Conservation (phyloP, 768 basidiomycete species). For the Leucosporidium creatinivorum region DNA sequence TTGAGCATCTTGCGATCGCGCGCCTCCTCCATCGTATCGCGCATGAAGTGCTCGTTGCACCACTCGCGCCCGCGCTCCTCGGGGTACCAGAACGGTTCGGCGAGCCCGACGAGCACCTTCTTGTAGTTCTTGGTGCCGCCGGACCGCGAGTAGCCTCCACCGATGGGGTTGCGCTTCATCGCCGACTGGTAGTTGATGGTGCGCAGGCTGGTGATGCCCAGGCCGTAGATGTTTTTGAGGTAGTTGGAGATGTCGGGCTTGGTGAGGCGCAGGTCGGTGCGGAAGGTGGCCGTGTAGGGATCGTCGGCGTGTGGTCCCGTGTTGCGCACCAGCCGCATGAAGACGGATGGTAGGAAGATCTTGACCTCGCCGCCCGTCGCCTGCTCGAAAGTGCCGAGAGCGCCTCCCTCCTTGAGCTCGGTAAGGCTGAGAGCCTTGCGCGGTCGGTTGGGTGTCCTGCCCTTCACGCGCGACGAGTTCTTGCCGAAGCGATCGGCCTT, state of each 20-base stretch:
- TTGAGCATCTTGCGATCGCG: slow-evolving; percentile 34
- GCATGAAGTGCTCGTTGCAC: slow-evolving; percentile 36
- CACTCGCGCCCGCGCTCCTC: slow-evolving; percentile 30
- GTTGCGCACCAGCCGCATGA: slow-evolving; percentile 37
- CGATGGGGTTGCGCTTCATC: slow-evolving; percentile 32
- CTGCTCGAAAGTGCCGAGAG: slow-evolving; percentile 4
- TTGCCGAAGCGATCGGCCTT: slow-evolving; percentile 12
- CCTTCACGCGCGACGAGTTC: slow-evolving; percentile 25
- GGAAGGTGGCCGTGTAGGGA: slow-evolving; percentile 37
- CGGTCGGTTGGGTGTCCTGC: slow-evolving; percentile 10
- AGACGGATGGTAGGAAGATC: slow-evolving; percentile 35
- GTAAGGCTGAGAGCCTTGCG: slow-evolving; percentile 18
- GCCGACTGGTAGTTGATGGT: slow-evolving; percentile 35
- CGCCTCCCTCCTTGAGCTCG: slow-evolving; percentile 8
- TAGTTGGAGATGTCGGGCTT: slow-evolving; percentile 38
- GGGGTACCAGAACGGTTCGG: slow-evolving; percentile 38
- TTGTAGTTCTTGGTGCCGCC: slow-evolving; percentile 35
- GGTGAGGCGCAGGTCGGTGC: slow-evolving; percentile 33
- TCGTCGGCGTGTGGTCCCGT: slow-evolving; percentile 28
- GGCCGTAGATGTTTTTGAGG: slow-evolving; percentile 37
- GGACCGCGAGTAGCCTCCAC: slow-evolving; percentile 23
- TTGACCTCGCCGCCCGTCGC: slow-evolving; percentile 15
- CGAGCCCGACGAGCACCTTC: slow-evolving; percentile 35
- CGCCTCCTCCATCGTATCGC: slow-evolving; percentile 33
- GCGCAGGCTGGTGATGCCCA: slow-evolving; percentile 31